Conservation (phyloP, 345 rosid genomes). For the Boechera retrofracta region DNA sequence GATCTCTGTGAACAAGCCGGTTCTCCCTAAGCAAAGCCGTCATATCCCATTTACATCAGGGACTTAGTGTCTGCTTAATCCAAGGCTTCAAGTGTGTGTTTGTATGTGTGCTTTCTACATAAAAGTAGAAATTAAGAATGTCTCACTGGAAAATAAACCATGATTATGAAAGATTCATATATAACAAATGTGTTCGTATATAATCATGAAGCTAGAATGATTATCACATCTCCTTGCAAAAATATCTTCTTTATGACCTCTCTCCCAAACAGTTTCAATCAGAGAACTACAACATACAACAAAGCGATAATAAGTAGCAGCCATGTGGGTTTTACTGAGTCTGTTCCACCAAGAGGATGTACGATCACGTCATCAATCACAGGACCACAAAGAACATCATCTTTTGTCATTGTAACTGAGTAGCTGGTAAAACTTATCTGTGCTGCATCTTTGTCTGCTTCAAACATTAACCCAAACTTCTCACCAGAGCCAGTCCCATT, state of each 20-base stretch:
- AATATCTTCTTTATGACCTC: not conserved
- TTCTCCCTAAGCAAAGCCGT: slow-evolving; percentile 50
- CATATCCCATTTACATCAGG: not conserved
- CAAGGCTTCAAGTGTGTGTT: slow-evolving; percentile 38
- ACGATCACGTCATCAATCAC: slow-evolving; percentile 61
- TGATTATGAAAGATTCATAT: slow-evolving; percentile 26
- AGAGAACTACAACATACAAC: slow-evolving; percentile 44
- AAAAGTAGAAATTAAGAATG: slow-evolving; percentile 27
- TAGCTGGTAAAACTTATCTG: slow-evolving; percentile 61
- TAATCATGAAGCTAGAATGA: slow-evolving; percentile 34
- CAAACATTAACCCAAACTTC: slow-evolving; percentile 50
- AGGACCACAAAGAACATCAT: slow-evolving; percentile 61
- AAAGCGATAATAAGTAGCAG: slow-evolving; percentile 40
- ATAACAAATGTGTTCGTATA: slow-evolving; percentile 22
- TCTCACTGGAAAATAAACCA: slow-evolving; percentile 26
- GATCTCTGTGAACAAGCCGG: slow-evolving; percentile 93
- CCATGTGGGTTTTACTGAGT: slow-evolving; percentile 43
- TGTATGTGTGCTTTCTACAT: slow-evolving; percentile 32
- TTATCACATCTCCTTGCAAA: slow-evolving; percentile 31
- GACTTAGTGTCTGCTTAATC: slow-evolving; percentile 18
- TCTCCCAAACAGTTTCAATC: slow-evolving; percentile 30
- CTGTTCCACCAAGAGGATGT: slow-evolving; percentile 44
- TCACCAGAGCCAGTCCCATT: slow-evolving; percentile 56
- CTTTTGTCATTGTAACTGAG: slow-evolving; percentile 50
- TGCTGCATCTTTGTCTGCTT: slow-evolving; percentile 49